Conservation (phyloP, 2,329 filamentous ascomycete genomes). For the Calonectria naviculata region DNA sequence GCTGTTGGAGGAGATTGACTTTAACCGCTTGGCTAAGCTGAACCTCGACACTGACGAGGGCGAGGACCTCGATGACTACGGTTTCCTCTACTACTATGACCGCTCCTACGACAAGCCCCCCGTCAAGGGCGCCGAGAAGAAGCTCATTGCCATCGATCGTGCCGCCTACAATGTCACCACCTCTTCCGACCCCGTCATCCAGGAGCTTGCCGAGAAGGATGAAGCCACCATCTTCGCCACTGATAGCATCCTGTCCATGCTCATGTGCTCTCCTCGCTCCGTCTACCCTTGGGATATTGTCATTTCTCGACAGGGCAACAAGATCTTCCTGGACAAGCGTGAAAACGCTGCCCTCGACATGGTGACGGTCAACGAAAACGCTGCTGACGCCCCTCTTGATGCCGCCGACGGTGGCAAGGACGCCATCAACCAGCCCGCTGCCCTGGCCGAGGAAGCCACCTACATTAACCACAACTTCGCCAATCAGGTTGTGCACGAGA, state of each 20-base stretch:
- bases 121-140: slow-evolving; percentile 88
- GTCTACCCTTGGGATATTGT: slow-evolving; percentile 99
- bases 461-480: slow-evolving; percentile 99
- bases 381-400: slow-evolving; percentile 92
- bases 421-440: slow-evolving; percentile 90
- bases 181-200: slow-evolving; percentile 94
- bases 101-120: slow-evolving; percentile 93
- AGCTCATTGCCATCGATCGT: slow-evolving; percentile 88
- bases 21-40: slow-evolving; percentile 92
- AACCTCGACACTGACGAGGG: slow-evolving; percentile 95
- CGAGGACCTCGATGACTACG: slow-evolving; percentile 94
- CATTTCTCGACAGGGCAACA: slow-evolving; percentile 91
- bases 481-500: slow-evolving; percentile 93
- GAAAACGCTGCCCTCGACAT: slow-evolving; percentile 95
- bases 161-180: slow-evolving; percentile 99
- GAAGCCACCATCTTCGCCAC: slow-evolving; percentile 98
- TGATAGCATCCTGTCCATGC: slow-evolving; percentile 97
- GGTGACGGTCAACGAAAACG: slow-evolving; percentile 99
- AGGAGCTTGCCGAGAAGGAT: slow-evolving; percentile 95
- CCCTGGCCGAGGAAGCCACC: slow-evolving; percentile 95
- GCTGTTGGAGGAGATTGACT: slow-evolving; percentile 98
- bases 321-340: slow-evolving; percentile 99
- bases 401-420: slow-evolving; percentile 94
- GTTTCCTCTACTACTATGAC: slow-evolving; percentile 99
- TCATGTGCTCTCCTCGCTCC: slow-evolving; percentile 97